Evolutionary conservation across 257 asterid species (phyloP).

Genomic region (Solanum sitiens): DNA sequence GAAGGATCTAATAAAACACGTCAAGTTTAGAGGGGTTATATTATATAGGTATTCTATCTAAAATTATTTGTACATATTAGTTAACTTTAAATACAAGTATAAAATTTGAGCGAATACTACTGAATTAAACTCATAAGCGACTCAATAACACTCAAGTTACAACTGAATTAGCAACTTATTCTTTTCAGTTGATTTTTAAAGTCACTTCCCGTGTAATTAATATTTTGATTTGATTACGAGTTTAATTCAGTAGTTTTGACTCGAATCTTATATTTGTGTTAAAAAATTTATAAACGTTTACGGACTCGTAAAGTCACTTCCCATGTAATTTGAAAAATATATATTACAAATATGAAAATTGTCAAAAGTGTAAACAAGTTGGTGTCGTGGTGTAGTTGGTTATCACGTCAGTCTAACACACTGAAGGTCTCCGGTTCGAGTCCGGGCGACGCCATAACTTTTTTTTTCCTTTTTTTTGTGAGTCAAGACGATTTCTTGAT

Average conservation of each 20-base stretch:
- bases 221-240: no score
- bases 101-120: neutral
- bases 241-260: no score
- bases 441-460: slow-evolving; percentile 50
- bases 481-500: neutral
- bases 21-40: neutral
- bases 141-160: no score
- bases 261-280: no score
- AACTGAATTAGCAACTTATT: neutral
- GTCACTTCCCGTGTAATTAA: neutral
- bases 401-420: slow-evolving; percentile 88
- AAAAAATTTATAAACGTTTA: no score
- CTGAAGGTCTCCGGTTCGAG: slow-evolving; percentile 84
- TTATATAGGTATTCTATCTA: neutral
- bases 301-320: no score
- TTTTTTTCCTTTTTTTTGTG: neutral
- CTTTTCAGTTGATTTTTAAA: neutral
- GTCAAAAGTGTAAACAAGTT: slow-evolving; percentile 7
- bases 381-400: slow-evolving; percentile 88
- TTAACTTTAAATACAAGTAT: neutral
- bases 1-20: neutral
- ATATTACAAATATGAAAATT: neutral
- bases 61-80: neutral
- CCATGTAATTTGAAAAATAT: neutral
- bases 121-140: neutral